A percentile compares a stretch with the other conserved stretches of the same genome.
These are phyloP conservation scores for Grigorovia yakushimaensis DNA, from an alignment of 805 yeast genomes.

Conservation along the genomic window DNA sequence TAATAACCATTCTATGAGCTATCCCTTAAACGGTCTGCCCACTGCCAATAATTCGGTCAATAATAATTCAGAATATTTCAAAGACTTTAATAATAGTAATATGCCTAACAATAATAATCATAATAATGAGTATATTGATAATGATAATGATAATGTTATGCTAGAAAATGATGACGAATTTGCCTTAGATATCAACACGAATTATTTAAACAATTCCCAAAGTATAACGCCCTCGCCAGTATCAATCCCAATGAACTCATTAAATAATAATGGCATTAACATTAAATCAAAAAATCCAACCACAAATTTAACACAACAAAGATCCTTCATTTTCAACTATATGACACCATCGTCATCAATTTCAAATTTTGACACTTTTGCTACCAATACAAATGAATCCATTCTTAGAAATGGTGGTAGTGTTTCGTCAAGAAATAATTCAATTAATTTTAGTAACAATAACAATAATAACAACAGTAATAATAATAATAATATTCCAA, in stretches of 20 bases:
- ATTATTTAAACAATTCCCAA: neutral
- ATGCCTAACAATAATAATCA: neutral
- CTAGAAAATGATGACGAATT: neutral
- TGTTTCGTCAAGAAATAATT: neutral
- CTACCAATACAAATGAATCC: neutral
- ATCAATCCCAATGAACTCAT: neutral
- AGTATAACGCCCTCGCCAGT: neutral
- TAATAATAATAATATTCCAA: neutral
- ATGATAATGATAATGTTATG: neutral
- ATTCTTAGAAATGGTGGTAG: neutral
- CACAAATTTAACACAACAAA: neutral
- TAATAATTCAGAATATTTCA: constrained; percentile 1
- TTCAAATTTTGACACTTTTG: neutral
- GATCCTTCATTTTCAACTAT: constrained; percentile 1
- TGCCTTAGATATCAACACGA: neutral
- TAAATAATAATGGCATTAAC: neutral
- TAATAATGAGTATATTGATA: neutral
- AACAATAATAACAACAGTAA: neutral
- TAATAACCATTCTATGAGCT: neutral
- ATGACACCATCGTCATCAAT: constrained; percentile 1
- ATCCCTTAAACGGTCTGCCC: neutral
- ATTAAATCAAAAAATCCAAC: neutral
- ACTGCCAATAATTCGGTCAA: neutral
- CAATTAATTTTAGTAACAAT: neutral
- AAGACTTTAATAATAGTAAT: neutral